phyloP scores from a whole-genome alignment of 805 yeast species.

The Sugiyamaella valdiviana region DNA sequence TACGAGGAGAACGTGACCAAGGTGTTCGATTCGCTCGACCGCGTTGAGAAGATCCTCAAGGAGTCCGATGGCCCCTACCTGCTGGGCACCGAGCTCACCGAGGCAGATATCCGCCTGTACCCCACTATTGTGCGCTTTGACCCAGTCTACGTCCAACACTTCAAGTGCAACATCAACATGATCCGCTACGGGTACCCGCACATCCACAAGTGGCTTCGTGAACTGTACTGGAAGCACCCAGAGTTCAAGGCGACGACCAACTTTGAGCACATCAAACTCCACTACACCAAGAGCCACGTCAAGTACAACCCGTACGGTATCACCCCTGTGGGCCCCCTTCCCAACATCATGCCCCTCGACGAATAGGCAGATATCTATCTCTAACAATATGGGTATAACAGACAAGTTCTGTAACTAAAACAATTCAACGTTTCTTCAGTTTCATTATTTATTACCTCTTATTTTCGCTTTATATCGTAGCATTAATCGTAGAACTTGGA shows the following conservation, averaged over 20 bases:
- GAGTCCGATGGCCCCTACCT: conserved; percentile 40
- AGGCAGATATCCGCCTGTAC: conserved; percentile 82
- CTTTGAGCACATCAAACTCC: conserved; percentile 85
- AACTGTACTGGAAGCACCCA: conserved; percentile 72
- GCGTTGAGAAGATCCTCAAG: conserved; percentile 56
- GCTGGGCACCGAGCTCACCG: conserved; percentile 65
- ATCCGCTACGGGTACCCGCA: conserved; percentile 74
- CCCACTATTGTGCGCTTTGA: conserved; percentile 89
- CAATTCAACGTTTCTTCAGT: too few species aligned
- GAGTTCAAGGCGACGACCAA: conserved; percentile 74
- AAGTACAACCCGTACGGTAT: conserved; percentile 76
- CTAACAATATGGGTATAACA: too few species aligned
- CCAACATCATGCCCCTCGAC: conserved; percentile 55
- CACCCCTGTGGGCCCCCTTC: conserved; percentile 85
- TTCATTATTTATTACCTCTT: too few species aligned
- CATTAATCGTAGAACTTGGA: too few species aligned
- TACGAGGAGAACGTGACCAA: conserved; percentile 63
- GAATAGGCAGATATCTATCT: conserved; percentile 1
- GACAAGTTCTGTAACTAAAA: too few species aligned
- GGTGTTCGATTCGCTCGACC: conserved; percentile 62
- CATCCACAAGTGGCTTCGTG: conserved; percentile 71
- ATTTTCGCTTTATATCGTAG: too few species aligned
- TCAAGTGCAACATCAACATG: conserved; percentile 82
- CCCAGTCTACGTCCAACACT: conserved; percentile 90
- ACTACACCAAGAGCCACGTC: conserved; percentile 81